Base-by-base conservation (phyloP, 768 basidiomycete genomes). In the Xanthoconium purpureum region DNA sequence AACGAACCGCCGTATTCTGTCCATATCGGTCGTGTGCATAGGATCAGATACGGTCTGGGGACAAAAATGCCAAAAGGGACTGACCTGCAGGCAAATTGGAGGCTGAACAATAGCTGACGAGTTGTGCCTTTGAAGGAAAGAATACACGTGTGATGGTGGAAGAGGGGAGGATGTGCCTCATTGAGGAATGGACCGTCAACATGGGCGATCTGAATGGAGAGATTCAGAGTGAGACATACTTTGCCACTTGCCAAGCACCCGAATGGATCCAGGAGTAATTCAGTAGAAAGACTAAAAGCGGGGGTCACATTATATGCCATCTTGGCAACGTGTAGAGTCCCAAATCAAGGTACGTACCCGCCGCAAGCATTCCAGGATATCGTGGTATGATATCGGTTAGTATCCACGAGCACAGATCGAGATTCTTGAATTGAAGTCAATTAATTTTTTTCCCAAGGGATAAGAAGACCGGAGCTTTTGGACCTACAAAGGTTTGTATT, bases 241-340 rank as follows among this genome's bases (percentile, higher is more conserved):
- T 88, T 54, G 82, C 76, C 54, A 89, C 58, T 46, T 67, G 80
- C 88, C 87, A 91, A 45, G 85, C 69, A 28, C 85, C 81, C 1
- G 83, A 79, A 71, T 91, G 85, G 18, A 83, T 69, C 88, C 88
- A 90, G 1, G 86, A 84, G 64, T 85, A 85, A 70, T 90, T 89
- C 35, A 88, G 74, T 60, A 90, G 72, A 63, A 90, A 85, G 8
- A 84, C 89, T 87, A 63, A 20, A 35, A 35, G 9, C 33, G 33
- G 33, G 33, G 37, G 38, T 8, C 38, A 17, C 17, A n/a, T 18
- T 1, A 10, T 18, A 18, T 39, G 24, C 29, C 17, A 15, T 9
- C 44, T 14, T 5, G n/a, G 29, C 29, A 30, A 45, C 44, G 44
- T 15, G 30, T 35, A 52, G 20, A 24, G 38, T 37, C 6, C 17